Base-by-base conservation (phyloP, 306 rosid genomes). In the Vachellia pachyceras region DNA sequence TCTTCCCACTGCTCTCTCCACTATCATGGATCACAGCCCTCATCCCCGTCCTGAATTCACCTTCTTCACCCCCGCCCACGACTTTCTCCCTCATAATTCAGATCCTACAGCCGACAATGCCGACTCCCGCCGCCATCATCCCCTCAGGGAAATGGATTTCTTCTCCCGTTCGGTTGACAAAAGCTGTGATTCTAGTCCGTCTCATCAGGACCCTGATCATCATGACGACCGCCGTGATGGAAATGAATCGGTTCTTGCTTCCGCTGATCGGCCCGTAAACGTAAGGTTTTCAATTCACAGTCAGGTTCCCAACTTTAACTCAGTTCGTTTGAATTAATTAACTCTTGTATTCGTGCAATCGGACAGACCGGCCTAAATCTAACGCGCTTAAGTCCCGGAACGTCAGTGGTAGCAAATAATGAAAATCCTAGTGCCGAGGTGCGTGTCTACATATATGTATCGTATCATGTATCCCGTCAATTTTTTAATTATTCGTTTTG, bases 111-210 rank as follows among this genome's bases (percentile, higher is more conserved):
- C 55, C 10, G 20, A 39, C 60, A 54, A 63, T 33, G 18, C 42
- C 57, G 5, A 8, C 6, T 35, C 6, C 42, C 55, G 11, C 36
- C 20, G 7, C 36, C 52, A 15, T 58, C 65, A 72, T 77, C 76
- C 80, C 8, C 65, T 88, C 85, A 85, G 77, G 49, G 90, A 85
- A 80, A 39, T 85, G 84, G 85, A 87, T 75, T 83, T 87, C 85
- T 87, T 87, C 81, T 73, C 83, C 9, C 50, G 54, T 60, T 10
- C 71, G 0, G 18, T 41, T 54, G 33, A 52, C 15, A 37, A 39
- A 7, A n/a, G 20, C 77, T 58, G 17, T 18, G 49, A 35, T 39
- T n/a, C 50, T 3, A 25, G 36, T 10, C 58, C 9, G 25, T 46
- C 36, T 1, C 55, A 15, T 25, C 33, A 33, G 7, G 23, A 37